Conservation (phyloP, 2,329 filamentous ascomycete species). For the Xylaria sp. region DNA sequence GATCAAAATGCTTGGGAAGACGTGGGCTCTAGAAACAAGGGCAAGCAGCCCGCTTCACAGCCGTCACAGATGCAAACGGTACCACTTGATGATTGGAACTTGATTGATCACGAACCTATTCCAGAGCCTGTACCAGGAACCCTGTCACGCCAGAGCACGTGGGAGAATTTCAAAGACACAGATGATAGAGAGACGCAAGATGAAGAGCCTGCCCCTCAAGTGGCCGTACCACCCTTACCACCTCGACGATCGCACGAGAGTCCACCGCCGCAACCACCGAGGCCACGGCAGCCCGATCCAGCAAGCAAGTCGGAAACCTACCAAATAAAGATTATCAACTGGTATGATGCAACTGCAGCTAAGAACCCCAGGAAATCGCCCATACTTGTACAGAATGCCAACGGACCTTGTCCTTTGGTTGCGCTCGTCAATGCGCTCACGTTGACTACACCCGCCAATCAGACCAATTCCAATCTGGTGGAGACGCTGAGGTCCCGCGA, state of each 20-base stretch:
- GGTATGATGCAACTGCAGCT: constrained; percentile 67
- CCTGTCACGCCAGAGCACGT: constrained; percentile 41
- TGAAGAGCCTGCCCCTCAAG: constrained; percentile 10
- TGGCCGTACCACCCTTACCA: constrained; percentile 43
- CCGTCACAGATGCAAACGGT: constrained; percentile 25
- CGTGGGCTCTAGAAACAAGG: constrained; percentile 44
- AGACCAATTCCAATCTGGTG: constrained; percentile 69
- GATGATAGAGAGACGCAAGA: constrained; percentile 34
- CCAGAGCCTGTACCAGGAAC: constrained; percentile 33
- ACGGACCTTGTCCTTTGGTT: constrained; percentile 90
- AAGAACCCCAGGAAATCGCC: constrained; percentile 76
- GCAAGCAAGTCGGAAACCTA: constrained; percentile 74
- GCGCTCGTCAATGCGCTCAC: constrained; percentile 92
- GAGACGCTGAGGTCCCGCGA: constrained; percentile 79
- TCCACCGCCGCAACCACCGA: constrained; percentile 41
- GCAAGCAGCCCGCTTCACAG: constrained; percentile 41
- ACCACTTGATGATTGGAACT: constrained; percentile 52
- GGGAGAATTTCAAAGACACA: constrained; percentile 41
- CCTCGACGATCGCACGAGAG: constrained; percentile 36
- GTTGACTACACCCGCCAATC: constrained; percentile 72
- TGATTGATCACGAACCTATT: constrained; percentile 49
- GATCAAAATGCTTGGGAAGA: constrained; percentile 57
- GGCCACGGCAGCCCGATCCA: constrained; percentile 41
- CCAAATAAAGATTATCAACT: constrained; percentile 87
- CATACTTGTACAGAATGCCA: constrained; percentile 88